A percentile compares a stretch with the other conserved stretches of the same genome.
phyloP scores from a whole-genome alignment of 1,284 basidiomycete species.

The Cutaneotrichosporon sp. region DNA sequence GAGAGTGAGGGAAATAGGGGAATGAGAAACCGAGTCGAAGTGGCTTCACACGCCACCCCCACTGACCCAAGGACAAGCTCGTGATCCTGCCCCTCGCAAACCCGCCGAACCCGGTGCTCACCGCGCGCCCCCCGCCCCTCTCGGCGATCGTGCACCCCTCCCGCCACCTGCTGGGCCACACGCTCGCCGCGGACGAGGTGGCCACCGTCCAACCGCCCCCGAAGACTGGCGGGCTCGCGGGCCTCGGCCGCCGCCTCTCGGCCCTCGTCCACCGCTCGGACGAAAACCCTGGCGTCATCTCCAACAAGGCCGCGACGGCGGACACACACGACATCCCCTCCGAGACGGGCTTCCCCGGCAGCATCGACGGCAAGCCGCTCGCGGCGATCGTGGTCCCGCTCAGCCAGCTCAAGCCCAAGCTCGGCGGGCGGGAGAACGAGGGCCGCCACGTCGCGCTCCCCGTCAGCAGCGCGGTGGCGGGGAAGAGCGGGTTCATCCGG shows the following conservation, averaged over 20 bases:
- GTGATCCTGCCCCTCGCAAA: slow-evolving; percentile 42
- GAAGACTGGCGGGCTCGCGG: slow-evolving; percentile 42
- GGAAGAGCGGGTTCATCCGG: slow-evolving; percentile 40
- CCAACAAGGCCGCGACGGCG: slow-evolving; percentile 24
- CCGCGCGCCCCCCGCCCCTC: neutral
- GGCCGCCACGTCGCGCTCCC: slow-evolving; percentile 9
- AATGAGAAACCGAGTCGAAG: too few relatives aligned
- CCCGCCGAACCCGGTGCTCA: slow-evolving; percentile 45
- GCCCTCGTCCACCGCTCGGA: too few relatives aligned
- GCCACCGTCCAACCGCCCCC: too few relatives aligned
- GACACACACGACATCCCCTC: slow-evolving; percentile 29
- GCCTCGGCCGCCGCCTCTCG: slow-evolving; percentile 34
- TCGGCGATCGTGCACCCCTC: neutral
- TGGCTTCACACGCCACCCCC: too few relatives aligned
- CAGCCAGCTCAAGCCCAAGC: slow-evolving; percentile 24
- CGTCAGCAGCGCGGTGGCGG: slow-evolving; percentile 15
- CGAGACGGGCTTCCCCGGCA: slow-evolving; percentile 46
- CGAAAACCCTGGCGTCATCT: neutral
- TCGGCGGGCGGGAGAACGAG: slow-evolving; percentile 10
- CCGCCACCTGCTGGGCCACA: neutral
- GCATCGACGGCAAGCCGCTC: slow-evolving; percentile 39
- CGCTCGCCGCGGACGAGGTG: slow-evolving; percentile 15
- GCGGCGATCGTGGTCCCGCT: slow-evolving; percentile 37
- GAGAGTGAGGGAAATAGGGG: too few relatives aligned
- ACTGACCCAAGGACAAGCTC: slow-evolving; percentile 37